Evolutionary conservation across 441 rosid species (phyloP), one percentile per base, ranked within the genome.

Genomic region (Melastoma candidum): DNA sequence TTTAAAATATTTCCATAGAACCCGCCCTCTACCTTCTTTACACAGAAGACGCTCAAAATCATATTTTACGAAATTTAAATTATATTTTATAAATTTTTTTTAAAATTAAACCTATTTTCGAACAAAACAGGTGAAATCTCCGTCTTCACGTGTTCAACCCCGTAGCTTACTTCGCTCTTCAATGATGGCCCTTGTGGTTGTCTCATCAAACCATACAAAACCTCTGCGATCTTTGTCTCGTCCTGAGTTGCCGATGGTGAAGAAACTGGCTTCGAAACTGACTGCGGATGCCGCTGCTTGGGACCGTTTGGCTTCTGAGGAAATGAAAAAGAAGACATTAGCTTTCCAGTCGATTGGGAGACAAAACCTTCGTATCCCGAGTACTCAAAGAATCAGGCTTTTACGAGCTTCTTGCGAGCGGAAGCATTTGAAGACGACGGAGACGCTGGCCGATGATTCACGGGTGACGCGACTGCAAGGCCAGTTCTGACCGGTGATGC

Each of bases 141-240:
- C 68, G 27, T 59, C 51, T 41, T 60, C 54, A 58, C 51, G 26
- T 57, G 48, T 51, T 78, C 90, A 26, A 58, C 60, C 36, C 67
- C 77, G 26, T 32, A 32, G 41, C 63, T 49, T 26, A 53, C 65
- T 49, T 87, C 95, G 48, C 72, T 84, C 78, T 84, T 88, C 0
- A 75, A 65, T 4, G 41, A 32, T 5, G 94, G 76, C 0, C 67
- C 82, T 44, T 75, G 79, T 22, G 95, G 95, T 73, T 84, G 92
- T 66, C 87, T 78, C 92, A 78, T 74, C 95, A 92, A 71, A 9
- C 95, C 97, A 47, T 84, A 93, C 22, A 89, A 69, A 11, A 93
- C 98, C 66, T 93, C 95, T 0, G 98, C 98, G 27, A 93, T 88
- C 84, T 93, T 97, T 62, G 88, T 79, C 82, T 84, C 92, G 13